Percentiles rank a stretch among this genome's conserved stretches.
These are phyloP conservation scores for Apostasia shenzhenica DNA, from an alignment of 106 monocot species.

Conservation along the genomic window DNA sequence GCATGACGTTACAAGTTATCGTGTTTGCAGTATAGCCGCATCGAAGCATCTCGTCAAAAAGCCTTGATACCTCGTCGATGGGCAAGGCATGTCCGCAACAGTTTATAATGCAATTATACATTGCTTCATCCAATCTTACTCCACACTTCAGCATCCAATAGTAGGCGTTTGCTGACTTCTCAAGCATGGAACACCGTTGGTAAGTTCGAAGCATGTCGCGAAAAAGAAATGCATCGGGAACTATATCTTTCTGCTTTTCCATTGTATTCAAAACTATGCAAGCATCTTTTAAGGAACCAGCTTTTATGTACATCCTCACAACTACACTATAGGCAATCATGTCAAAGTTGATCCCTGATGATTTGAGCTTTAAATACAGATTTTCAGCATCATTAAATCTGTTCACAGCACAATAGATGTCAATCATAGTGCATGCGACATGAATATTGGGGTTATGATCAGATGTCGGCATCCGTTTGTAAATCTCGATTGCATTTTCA, in stretches of 20 bases:
- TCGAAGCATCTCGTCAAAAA: slow-evolving; percentile 81
- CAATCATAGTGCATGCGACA: slow-evolving; percentile 82
- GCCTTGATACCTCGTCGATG: slow-evolving; percentile 81
- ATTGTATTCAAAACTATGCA: slow-evolving; percentile 66
- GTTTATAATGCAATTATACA: slow-evolving; percentile 89
- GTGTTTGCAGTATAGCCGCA: slow-evolving; percentile 48
- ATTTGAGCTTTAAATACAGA: slow-evolving; percentile 57
- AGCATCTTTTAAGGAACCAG: slow-evolving; percentile 54
- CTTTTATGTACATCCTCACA: slow-evolving; percentile 85
- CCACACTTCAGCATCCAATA: slow-evolving; percentile 62
- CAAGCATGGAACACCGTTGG: slow-evolving; percentile 56
- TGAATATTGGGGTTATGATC: slow-evolving; percentile 57
- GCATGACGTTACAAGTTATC: slow-evolving; percentile 76
- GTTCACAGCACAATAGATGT: slow-evolving; percentile 48
- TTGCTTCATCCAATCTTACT: slow-evolving; percentile 64
- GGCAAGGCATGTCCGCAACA: slow-evolving; percentile 83
- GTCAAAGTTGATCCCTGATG: slow-evolving; percentile 46
- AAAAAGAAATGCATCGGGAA: slow-evolving; percentile 77
- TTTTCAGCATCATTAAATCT: slow-evolving; percentile 67
- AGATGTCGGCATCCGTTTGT: slow-evolving; percentile 48
- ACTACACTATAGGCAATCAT: slow-evolving; percentile 83
- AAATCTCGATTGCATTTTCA: slow-evolving; percentile 61
- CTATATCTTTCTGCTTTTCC: slow-evolving; percentile 61
- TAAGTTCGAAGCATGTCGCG: slow-evolving; percentile 89
- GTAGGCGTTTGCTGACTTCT: slow-evolving; percentile 62